phyloP scores from a whole-genome alignment of 2,329 filamentous ascomycete species.

The Penicillium capsulatum region DNA sequence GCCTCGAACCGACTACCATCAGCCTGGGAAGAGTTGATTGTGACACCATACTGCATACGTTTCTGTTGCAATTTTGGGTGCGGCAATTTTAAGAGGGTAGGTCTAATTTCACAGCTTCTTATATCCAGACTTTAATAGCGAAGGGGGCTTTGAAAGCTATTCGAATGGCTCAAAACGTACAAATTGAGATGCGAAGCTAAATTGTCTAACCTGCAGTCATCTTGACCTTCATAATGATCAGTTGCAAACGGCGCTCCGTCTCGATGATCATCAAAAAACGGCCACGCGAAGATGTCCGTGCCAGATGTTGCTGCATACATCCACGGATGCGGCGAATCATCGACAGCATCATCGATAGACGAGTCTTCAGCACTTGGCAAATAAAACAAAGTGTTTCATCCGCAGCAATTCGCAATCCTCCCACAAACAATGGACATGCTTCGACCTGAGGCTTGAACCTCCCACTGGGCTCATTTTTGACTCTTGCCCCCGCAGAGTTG shows the following conservation, averaged over 20 bases:
- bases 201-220: slow-evolving; percentile 17
- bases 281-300: slow-evolving; percentile 19
- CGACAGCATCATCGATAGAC: slow-evolving; percentile 27
- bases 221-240: slow-evolving; percentile 30
- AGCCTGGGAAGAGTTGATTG: no score
- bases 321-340: slow-evolving; percentile 26
- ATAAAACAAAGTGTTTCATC: slow-evolving; percentile 29
- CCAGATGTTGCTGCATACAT: slow-evolving; percentile 24
- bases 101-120: no score
- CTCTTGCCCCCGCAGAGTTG: no score
- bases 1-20: no score
- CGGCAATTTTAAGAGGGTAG: no score
- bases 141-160: no score
- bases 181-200: no score
- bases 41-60: no score
- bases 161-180: no score
- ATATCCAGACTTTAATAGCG: no score
- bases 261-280: slow-evolving; percentile 31
- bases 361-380: slow-evolving; percentile 24
- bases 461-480: background rate
- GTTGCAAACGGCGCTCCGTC: slow-evolving; percentile 28
- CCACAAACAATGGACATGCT: slow-evolving; percentile 26
- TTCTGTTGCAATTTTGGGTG: no score
- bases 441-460: slow-evolving; percentile 23
- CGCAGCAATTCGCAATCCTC: slow-evolving; percentile 22